A percentile compares a stretch with the other conserved stretches of the same genome.
These are phyloP conservation scores for Amauroascus verrucosus DNA, from an alignment of 2,329 filamentous ascomycete genomes.

Conservation along the genomic window DNA sequence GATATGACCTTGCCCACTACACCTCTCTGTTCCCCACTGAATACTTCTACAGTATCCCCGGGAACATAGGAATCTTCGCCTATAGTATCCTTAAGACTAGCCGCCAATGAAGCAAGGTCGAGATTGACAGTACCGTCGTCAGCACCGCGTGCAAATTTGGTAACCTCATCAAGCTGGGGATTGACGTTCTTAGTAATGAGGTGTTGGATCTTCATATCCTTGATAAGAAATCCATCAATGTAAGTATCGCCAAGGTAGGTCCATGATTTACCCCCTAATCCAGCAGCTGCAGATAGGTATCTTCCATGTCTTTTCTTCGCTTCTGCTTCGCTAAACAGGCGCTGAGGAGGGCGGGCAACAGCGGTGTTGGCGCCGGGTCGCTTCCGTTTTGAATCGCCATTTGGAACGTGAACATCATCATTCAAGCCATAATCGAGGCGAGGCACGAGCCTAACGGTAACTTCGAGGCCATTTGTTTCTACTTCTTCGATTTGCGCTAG, in stretches of 20 bases:
- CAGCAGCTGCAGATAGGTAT: conserved; percentile 45
- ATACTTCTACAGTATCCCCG: conserved; percentile 94
- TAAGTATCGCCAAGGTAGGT: conserved; percentile 83
- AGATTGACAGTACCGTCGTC: conserved; percentile 91
- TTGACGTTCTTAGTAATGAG: conserved; percentile 83
- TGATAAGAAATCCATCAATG: conserved; percentile 83
- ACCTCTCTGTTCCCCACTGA: conserved; percentile 87
- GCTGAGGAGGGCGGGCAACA: conserved; percentile 65
- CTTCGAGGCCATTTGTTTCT: conserved; percentile 82
- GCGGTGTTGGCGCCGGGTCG: conserved; percentile 47
- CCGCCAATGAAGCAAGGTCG: conserved; percentile 80
- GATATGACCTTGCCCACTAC: conserved; percentile 76
- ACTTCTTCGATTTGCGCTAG: conserved; percentile 86
- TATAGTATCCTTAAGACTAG: conserved; percentile 76
- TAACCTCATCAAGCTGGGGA: conserved; percentile 87
- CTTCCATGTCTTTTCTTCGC: conserved; percentile 76
- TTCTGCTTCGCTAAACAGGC: conserved; percentile 85
- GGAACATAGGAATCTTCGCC: conserved; percentile 76
- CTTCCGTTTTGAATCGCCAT: conserved; percentile 65
- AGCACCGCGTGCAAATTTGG: conserved; percentile 76
- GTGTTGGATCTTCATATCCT: conserved; percentile 82
- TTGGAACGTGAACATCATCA: conserved; percentile 56
- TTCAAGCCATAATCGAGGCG: conserved; percentile 83
- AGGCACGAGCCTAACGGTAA: conserved; percentile 77
- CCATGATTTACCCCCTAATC: conserved; percentile 58